phyloP scores from a whole-genome alignment of 768 basidiomycete species.

The Chiua virens region DNA sequence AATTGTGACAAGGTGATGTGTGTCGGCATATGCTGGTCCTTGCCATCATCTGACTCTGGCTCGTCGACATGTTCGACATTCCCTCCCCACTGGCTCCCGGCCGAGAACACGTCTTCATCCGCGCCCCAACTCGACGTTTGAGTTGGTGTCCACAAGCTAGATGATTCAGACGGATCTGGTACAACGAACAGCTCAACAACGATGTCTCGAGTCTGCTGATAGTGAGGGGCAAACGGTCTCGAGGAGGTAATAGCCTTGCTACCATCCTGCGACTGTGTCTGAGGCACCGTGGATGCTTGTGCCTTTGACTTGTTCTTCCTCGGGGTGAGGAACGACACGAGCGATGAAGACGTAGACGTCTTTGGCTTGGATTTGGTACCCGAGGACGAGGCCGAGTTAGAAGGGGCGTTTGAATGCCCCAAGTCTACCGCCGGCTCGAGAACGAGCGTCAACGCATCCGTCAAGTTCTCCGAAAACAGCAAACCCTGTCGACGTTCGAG shows the following conservation, averaged over 20 bases:
- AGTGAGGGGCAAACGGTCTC: conserved; percentile 84
- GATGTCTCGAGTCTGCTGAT: conserved; percentile 72
- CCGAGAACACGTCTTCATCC: conserved; percentile 68
- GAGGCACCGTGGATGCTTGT: conserved; percentile 38
- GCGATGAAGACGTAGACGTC: conserved; percentile 54
- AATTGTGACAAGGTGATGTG: conserved; percentile 77
- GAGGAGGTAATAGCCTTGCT: conserved; percentile 53
- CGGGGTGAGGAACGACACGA: conserved; percentile 80
- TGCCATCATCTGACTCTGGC: conserved; percentile 4
- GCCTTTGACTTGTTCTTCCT: conserved; percentile 57
- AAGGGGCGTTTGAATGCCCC: conserved; percentile 13
- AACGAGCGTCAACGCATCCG: conserved; percentile 78
- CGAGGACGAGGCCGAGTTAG: conserved; percentile 28
- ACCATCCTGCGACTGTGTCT: conserved; percentile 43
- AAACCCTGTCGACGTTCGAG: conserved; percentile 85
- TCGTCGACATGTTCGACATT: conserved; percentile 20
- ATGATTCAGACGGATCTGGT: conserved; percentile 46
- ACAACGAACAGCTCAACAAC: conserved; percentile 69
- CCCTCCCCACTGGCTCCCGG: conserved; percentile 44
- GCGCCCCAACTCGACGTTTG: conserved; percentile 50
- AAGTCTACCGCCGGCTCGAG: conserved; percentile 61
- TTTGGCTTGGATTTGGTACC: conserved; percentile 53
- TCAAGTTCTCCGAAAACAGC: conserved; percentile 88
- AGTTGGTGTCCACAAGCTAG: conserved; percentile 64
- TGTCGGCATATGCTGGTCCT: conserved; percentile 33